Evolutionary conservation across 345 rosid genomes (phyloP), one percentile per base, ranked within the genome.

Genomic region (Syzygium jambos): DNA sequence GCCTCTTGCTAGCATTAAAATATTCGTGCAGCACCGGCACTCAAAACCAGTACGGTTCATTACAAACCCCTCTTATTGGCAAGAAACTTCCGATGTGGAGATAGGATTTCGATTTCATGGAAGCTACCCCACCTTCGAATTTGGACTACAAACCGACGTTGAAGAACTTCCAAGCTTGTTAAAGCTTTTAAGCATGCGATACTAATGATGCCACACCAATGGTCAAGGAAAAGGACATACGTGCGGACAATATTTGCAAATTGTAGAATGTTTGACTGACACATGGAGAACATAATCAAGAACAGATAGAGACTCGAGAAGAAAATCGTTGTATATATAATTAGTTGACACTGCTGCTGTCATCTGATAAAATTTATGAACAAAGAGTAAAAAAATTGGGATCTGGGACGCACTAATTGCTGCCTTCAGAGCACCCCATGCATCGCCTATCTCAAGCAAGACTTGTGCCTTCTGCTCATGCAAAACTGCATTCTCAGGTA

Each of bases 381-480:
- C 22, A n/a, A 14, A 84, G 14, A 73, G 80, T 34, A 41, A 53
- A 51, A 54, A 41, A 52, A 82, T 43, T 7, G 16, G 73, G 49
- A 77, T 41, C 13, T 6, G 51, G 78, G 85, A 65, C 95, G 25
- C 88, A 97, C 96, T 93, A 88, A 94, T 90, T 16, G 96, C 98
- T 54, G 99, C 93, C 93, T 92, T 96, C 92, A 97, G 85, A 11
- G 97, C 96, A 86, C 88, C 92, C 98, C 98, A 96, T 9, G 98
- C 90, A 88, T 95, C 98, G 68, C 98, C 99, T 78, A 97, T 54
- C 93, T 95, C 99, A 89, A 97, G 97, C 90, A 96, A 93, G 87
- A 95, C 92, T 89, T 97, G 99, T 46, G 99, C 97, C 93, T 97
- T 97, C 57, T 96, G 98, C 90, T 97, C 99, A 84, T 94, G 98